Conservation (phyloP, 139 green algal species). For the Asterochloris sp. region DNA sequence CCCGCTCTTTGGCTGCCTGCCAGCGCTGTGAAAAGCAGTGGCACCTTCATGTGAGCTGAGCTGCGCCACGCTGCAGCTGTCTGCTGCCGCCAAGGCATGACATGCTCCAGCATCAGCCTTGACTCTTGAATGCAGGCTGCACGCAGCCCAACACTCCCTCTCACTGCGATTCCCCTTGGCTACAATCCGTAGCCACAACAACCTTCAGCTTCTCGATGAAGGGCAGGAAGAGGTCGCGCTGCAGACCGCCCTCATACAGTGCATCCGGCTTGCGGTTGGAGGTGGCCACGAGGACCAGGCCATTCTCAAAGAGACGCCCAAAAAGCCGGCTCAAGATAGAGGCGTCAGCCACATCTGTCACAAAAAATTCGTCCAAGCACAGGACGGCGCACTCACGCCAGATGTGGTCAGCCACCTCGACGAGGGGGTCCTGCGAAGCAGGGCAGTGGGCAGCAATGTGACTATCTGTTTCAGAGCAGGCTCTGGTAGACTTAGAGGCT, state of each 20-base stretch:
- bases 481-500: background rate
- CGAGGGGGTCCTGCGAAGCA: slow-evolving; percentile 61
- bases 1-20: too few relatives aligned
- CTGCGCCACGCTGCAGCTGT: too few relatives aligned
- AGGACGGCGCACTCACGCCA: slow-evolving; percentile 56
- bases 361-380: slow-evolving; percentile 97
- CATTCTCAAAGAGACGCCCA: slow-evolving; percentile 67
- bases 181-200: too few relatives aligned
- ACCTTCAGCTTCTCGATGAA: slow-evolving; percentile 90
- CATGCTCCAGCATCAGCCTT: background rate
- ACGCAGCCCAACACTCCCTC: too few relatives aligned
- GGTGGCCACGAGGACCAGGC: slow-evolving; percentile 86
- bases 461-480: background rate
- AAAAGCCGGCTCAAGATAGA: slow-evolving; percentile 92
- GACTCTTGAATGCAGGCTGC: too few relatives aligned
- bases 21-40: too few relatives aligned
- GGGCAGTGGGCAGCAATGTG: too few relatives aligned
- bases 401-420: slow-evolving; percentile 67
- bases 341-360: slow-evolving; percentile 95
- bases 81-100: too few relatives aligned
- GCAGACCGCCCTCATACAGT: slow-evolving; percentile 93
- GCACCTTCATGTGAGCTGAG: too few relatives aligned
- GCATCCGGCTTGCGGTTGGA: slow-evolving; percentile 77
- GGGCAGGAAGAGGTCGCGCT: slow-evolving; percentile 92
- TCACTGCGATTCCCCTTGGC: too few relatives aligned